These are phyloP conservation scores for Candida frijolesensis DNA, from an alignment of 1,139 yeast species.

Conservation along the genomic window DNA sequence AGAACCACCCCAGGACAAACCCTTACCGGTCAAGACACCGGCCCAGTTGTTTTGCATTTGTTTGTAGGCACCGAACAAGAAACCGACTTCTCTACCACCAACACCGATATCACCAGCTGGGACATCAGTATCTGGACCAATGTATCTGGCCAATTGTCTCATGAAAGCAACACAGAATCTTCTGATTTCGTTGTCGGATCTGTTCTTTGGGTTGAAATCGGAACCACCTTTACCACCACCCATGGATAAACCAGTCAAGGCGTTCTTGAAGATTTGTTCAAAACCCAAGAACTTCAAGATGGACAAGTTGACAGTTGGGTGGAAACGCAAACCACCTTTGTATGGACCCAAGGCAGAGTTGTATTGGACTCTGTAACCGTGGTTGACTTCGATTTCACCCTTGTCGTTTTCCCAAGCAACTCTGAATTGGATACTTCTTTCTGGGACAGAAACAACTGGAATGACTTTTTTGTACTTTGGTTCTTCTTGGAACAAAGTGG, in stretches of 20 bases:
- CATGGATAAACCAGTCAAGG: constrained; percentile 94
- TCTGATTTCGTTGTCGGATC: constrained; percentile 90
- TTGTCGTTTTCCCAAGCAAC: constrained; percentile 97
- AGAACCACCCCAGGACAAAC: constrained; percentile 98
- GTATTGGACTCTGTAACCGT: constrained; percentile 98
- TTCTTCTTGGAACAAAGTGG: constrained; percentile 83
- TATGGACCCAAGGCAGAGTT: constrained; percentile 98
- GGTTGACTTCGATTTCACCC: constrained; percentile 89
- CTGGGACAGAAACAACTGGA: constrained; percentile 92
- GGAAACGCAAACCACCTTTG: constrained; percentile 99
- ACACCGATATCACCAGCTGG: constrained; percentile 98
- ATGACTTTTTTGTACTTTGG: constrained; percentile 91
- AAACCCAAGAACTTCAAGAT: constrained; percentile 95
- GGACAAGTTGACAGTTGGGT: constrained; percentile 93
- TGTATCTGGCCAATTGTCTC: constrained; percentile 94
- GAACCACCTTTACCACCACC: constrained; percentile 99
- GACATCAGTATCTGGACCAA: constrained; percentile 96
- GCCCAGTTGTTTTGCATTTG: constrained; percentile 89
- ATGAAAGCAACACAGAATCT: constrained; percentile 95
- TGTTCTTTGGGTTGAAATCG: constrained; percentile 96
- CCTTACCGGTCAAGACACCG: constrained; percentile 98
- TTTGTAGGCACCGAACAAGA: constrained; percentile 96
- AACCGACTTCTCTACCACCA: constrained; percentile 92
- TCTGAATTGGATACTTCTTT: constrained; percentile 94
- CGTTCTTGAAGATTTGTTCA: constrained; percentile 98